These are phyloP conservation scores for Achaetomiella virescens DNA, from an alignment of 495 filamentous ascomycete genomes.

Conservation along the genomic window DNA sequence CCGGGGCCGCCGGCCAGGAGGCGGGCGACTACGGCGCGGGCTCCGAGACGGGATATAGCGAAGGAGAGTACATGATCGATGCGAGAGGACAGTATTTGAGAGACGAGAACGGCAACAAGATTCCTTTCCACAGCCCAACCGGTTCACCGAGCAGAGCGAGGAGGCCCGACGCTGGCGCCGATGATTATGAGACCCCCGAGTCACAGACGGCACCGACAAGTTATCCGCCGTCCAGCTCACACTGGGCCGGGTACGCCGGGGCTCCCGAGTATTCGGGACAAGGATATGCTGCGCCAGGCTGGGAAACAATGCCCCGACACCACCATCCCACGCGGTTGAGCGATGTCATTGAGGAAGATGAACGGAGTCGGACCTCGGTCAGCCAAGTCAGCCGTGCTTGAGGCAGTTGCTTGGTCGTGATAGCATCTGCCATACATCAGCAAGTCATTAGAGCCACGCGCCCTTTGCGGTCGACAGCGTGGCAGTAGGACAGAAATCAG, in stretches of 20 bases:
- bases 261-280: conserved; percentile 45
- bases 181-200: conserved; percentile 44
- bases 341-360: conserved; percentile 86
- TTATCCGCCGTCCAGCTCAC: conserved; percentile 33
- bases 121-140: conserved; percentile 35
- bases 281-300: conserved; percentile 64
- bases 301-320: conserved; percentile 79
- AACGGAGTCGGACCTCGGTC: conserved; percentile 55
- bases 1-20: conserved; percentile 16
- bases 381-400: conserved; percentile 43
- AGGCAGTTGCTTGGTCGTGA: conserved; percentile 5
- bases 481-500: too few relatives aligned
- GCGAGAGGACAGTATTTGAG: conserved; percentile 41
- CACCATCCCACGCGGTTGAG: conserved; percentile 92
- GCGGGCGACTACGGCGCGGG: conserved; percentile 31
- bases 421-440: too few relatives aligned
- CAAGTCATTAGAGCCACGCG: too few relatives aligned
- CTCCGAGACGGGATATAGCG: conserved; percentile 51
- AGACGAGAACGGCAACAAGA: conserved; percentile 42
- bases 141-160: conserved; percentile 24
- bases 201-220: conserved; percentile 27
- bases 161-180: conserved; percentile 39
- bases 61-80: conserved; percentile 53
- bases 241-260: conserved; percentile 25
- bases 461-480: too few relatives aligned